A percentile compares a stretch with the other conserved stretches of the same genome.
Conservation (phyloP, 1,284 basidiomycete genomes). For the Pyrrhoderma noxium region DNA sequence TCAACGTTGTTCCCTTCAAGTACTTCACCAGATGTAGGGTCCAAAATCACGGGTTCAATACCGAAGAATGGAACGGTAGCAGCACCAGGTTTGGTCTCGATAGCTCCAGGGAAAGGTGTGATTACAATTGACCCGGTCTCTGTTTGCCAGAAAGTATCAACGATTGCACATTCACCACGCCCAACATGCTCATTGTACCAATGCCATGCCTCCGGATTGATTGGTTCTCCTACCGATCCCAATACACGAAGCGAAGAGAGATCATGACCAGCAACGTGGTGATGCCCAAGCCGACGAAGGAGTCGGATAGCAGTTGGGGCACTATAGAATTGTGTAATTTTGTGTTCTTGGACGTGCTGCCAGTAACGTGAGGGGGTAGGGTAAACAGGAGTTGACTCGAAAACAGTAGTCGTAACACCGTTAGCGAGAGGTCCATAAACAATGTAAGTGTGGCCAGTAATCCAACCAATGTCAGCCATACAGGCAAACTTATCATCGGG, state of each 20-base stretch:
- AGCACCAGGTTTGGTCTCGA: constrained; percentile 92
- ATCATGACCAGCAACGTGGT: constrained; percentile 84
- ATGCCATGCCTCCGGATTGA: constrained; percentile 99
- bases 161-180: constrained; percentile 83
- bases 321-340: constrained; percentile 92
- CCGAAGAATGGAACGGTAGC: constrained; percentile 99
- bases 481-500: constrained; percentile 89
- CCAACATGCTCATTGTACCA: constrained; percentile 98
- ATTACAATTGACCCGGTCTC: constrained; percentile 96
- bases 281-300: constrained; percentile 80
- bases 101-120: constrained; percentile 92
- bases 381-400: constrained; percentile 97
- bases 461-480: constrained; percentile 99
- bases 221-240: constrained; percentile 94
- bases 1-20: constrained; percentile 81
- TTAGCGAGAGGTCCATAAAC: constrained; percentile 92
- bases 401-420: constrained; percentile 89
- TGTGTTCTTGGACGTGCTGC: constrained; percentile 91
- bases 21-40: constrained; percentile 73
- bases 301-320: constrained; percentile 93
- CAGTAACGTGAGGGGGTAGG: constrained; percentile 95
- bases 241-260: constrained; percentile 81
- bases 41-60: constrained; percentile 83
- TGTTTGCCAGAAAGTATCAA: constrained; percentile 97
- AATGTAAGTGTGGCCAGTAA: constrained; percentile 98